Base-by-base conservation (phyloP, 2,329 filamentous ascomycete genomes). In the Neofusicoccum umdonicola region DNA sequence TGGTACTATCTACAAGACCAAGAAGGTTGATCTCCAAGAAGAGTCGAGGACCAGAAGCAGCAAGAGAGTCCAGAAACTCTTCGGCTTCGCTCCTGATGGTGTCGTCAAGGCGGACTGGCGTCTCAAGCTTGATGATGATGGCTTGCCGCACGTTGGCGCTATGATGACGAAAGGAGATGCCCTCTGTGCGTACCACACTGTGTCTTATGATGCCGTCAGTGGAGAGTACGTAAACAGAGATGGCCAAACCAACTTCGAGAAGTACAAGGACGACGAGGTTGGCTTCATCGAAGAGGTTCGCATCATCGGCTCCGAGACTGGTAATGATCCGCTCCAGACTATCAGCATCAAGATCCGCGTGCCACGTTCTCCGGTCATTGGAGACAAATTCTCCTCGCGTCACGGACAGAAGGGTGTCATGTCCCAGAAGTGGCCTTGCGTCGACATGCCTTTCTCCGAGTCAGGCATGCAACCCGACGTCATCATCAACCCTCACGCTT, bases 401-500 rank as follows among this genome's bases (percentile, higher is more conserved):
- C 95, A 99, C 83, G 95, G 95, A 67, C 95, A 99, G 77, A 99
- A 99, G 80, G 95, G 95, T 87, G 95, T 98, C 58, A 89, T 87
- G 73, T 97, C 93, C 17, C 94, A 98, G 76, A 95, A 97, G 77
- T 99, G 95, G 93, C 95, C 93, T 0, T 86, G 89, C 2, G 83
- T 91, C 66, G 93, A 98, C 76, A 95, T 99, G 91, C 95, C 95
- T 3, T 99, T 98, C 80, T 93, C 92, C 2, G 95, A 99, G 80
- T 91, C 90, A 5, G 95, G 95, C 62, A 98, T 99, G 67, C 93
- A 97, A 74, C 95, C 95, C 9, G 95, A 99, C 78, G 85, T 97
- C 72, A 99, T 99, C 79, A 99, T 99, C 84, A 99, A 99, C 81
- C 95, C 95, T 45, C 95, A 99, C 84, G 95, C 95, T 74, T 99